Percentiles rank a stretch among this genome's conserved stretches.
These are phyloP conservation scores for Acanthamoeba castellanii DNA, from an alignment of 208 protist species.

Conservation along the genomic window DNA sequence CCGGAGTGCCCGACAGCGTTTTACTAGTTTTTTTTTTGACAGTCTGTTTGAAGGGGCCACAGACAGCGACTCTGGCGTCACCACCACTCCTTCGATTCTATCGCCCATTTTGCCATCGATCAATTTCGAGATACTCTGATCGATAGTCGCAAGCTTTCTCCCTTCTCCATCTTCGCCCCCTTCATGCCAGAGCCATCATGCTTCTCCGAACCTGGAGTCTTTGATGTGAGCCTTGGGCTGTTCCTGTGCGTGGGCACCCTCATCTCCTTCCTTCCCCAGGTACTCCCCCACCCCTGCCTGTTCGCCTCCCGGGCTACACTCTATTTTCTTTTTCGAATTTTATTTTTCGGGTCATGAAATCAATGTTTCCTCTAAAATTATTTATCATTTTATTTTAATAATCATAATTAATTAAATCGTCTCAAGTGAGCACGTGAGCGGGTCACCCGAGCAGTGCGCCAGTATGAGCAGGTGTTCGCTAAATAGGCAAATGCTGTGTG, in stretches of 20 bases:
- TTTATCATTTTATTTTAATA: too few relatives aligned
- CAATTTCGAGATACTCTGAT: neutral
- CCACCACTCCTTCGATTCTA: neutral
- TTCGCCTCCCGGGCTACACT: too few relatives aligned
- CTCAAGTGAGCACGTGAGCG: neutral
- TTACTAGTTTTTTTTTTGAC: too few relatives aligned
- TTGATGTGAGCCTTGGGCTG: neutral
- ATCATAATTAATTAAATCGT: neutral
- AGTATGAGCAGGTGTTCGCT: too few relatives aligned
- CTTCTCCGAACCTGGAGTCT: neutral
- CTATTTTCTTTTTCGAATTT: neutral
- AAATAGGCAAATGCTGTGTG: too few relatives aligned
- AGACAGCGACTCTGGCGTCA: neutral
- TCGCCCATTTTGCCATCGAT: too few relatives aligned
- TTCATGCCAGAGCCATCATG: conserved; percentile 28
- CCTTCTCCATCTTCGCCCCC: neutral
- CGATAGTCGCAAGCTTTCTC: neutral
- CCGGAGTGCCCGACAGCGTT: too few relatives aligned
- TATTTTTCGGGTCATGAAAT: too few relatives aligned
- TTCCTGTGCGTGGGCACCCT: conserved; percentile 48
- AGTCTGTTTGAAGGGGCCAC: too few relatives aligned
- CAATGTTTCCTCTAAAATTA: too few relatives aligned
- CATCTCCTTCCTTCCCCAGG: conserved; percentile 63
- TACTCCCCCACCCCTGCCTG: neutral
- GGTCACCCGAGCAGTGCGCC: too few relatives aligned